Conservation (phyloP, 495 filamentous ascomycete species). For the Penicillium samsonianum region DNA sequence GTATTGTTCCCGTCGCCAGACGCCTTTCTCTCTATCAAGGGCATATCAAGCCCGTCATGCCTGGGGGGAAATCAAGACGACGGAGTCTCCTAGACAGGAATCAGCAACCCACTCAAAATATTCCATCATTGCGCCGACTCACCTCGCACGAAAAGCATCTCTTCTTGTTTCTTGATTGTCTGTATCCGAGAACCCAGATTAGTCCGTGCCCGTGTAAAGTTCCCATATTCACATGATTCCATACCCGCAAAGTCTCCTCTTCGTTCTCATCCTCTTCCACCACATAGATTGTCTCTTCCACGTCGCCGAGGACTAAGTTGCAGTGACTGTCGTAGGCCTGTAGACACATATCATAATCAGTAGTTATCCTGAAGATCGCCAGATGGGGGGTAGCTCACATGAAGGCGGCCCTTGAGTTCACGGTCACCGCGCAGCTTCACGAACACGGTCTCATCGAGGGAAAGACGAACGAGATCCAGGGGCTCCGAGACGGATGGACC, state of each 20-base stretch:
- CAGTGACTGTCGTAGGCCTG: slow-evolving; percentile 99
- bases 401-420: slow-evolving; percentile 90
- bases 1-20: slow-evolving; percentile 24
- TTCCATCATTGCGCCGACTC: slow-evolving; percentile 24
- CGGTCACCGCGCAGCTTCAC: slow-evolving; percentile 95
- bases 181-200: slow-evolving; percentile 36
- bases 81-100: slow-evolving; percentile 73
- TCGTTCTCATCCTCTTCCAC: slow-evolving; percentile 84
- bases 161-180: slow-evolving; percentile 94
- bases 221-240: slow-evolving; percentile 33
- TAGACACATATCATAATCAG: slow-evolving; percentile 19
- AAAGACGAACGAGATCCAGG: slow-evolving; percentile 91
- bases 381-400: slow-evolving; percentile 58
- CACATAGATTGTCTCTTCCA: slow-evolving; percentile 94
- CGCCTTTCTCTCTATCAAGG: slow-evolving; percentile 25
- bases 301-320: slow-evolving; percentile 96
- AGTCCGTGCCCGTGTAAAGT: slow-evolving; percentile 7
- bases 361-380: background rate
- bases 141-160: slow-evolving; percentile 99
- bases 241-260: slow-evolving; percentile 66
- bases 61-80: slow-evolving; percentile 91
- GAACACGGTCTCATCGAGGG: slow-evolving; percentile 92
- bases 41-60: slow-evolving; percentile 38
- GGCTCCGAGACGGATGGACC: slow-evolving; percentile 72
- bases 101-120: slow-evolving; percentile 15